phyloP scores from a whole-genome alignment of 306 rosid species.

The Mimosa pudica region DNA sequence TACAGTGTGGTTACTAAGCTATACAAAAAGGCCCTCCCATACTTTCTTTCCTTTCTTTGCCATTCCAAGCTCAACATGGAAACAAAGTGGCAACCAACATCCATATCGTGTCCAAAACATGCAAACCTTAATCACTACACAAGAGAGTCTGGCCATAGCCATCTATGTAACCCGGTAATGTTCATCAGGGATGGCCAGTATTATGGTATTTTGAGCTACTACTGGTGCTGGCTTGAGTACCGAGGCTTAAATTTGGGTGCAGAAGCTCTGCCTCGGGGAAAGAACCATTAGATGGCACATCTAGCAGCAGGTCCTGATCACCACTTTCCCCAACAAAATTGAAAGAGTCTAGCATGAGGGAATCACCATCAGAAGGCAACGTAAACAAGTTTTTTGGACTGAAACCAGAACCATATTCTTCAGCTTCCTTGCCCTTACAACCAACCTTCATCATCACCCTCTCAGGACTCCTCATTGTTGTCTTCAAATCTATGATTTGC shows the following conservation, averaged over 20 bases:
- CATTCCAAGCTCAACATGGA: slow-evolving; percentile 53
- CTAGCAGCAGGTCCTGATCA: slow-evolving; percentile 81
- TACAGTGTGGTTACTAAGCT: slow-evolving; percentile 64
- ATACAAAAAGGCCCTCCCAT: slow-evolving; percentile 76
- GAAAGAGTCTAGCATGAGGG: slow-evolving; percentile 64
- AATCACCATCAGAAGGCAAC: slow-evolving; percentile 78
- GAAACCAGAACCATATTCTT: slow-evolving; percentile 69
- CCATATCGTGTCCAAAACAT: slow-evolving; percentile 55
- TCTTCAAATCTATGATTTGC: slow-evolving; percentile 70
- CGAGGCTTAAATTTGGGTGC: slow-evolving; percentile 56
- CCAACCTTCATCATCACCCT: slow-evolving; percentile 53
- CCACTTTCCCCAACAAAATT: slow-evolving; percentile 68
- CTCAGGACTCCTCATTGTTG: slow-evolving; percentile 84
- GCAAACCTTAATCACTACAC: slow-evolving; percentile 42
- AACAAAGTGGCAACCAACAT: slow-evolving; percentile 50
- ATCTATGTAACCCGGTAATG: slow-evolving; percentile 9
- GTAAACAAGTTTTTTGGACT: slow-evolving; percentile 88
- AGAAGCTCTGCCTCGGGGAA: slow-evolving; percentile 94
- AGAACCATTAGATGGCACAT: slow-evolving; percentile 79
- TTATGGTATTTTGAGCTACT: slow-evolving; percentile 72
- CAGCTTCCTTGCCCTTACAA: slow-evolving; percentile 60
- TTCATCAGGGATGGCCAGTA: slow-evolving; percentile 47
- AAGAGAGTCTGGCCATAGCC: slow-evolving; percentile 40
- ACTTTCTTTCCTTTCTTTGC: slow-evolving; percentile 40
- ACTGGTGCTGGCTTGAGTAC: slow-evolving; percentile 82